Evolutionary conservation across 2,329 filamentous ascomycete species (phyloP), one percentile per base, ranked within the genome.

Genomic region (Colletotrichum liaoningense): DNA sequence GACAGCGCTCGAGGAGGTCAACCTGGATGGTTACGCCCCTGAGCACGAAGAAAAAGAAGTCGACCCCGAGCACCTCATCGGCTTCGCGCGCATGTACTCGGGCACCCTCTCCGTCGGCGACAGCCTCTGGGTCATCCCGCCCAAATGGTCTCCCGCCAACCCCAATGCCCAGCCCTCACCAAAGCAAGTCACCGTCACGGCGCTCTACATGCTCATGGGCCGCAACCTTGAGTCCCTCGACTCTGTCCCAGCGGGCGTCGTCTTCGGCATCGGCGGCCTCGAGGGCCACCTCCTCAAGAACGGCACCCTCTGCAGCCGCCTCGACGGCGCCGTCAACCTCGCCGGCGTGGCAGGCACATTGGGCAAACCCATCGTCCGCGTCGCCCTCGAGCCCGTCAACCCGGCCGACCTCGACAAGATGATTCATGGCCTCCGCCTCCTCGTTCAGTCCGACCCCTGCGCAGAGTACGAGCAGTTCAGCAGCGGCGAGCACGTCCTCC

Each of bases 201-300:
- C 94, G 2, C 87, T 99, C 2, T 99, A 99, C 82, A 92, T 99
- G 81, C 91, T 99, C 67, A 99, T 99, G 97, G 97, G 97, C 35
- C 90, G 96, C 72, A 93, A 93, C 72, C 86, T 99, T 5, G 96
- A 98, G 79, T 89, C 93, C 1, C 89, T 99, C 0, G 89, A 91
- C 19, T 93, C 93, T 0, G 96, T 98, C 0, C 96, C 96, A 6
- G 96, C 97, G 0, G 97, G 97, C 56, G 95, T 97, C 8, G 93
- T 99, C 5, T 98, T 99, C 79, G 97, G 97, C 28, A 97, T 99
- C 67, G 95, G 93, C 38, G 97, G 97, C 2, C 89, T 99, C 1
- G 95, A 97, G 79, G 96, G 95, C 19, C 93, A 96, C 74, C 93
- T 99, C n/a, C 88, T 99, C 67, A 99, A 99, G 82, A 97, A 95